Conservation (phyloP, 805 yeast species). For the Saccharomycopsis synnaedendra region DNA sequence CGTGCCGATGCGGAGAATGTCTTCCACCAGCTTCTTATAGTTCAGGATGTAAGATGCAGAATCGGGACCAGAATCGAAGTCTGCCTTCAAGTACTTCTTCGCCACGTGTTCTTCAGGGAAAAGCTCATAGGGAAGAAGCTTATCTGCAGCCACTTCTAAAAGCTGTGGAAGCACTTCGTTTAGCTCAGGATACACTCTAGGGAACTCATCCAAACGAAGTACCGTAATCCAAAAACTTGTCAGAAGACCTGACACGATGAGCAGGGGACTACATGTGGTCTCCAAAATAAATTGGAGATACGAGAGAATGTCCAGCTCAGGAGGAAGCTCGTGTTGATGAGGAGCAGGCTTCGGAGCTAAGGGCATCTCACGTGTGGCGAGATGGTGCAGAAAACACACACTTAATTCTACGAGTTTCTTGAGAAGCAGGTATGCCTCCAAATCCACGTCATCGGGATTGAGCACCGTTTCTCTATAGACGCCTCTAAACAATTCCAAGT, state of each 20-base stretch:
- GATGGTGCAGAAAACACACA: constrained; percentile 50
- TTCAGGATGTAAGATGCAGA: constrained; percentile 63
- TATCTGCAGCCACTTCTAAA: constrained; percentile 64
- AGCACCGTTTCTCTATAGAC: constrained; percentile 47
- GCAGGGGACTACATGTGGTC: constrained; percentile 74
- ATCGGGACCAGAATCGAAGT: constrained; percentile 82
- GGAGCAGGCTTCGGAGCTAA: constrained; percentile 36
- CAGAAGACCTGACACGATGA: constrained; percentile 84
- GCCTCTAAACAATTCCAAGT: constrained; percentile 54
- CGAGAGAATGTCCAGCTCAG: constrained; percentile 47
- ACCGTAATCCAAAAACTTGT: constrained; percentile 92
- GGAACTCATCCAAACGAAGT: constrained; percentile 66
- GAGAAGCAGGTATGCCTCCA: constrained; percentile 63
- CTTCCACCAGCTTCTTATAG: constrained; percentile 78
- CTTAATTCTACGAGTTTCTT: constrained; percentile 92
- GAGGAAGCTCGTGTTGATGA: constrained; percentile 27
- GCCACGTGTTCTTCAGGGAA: constrained; percentile 56
- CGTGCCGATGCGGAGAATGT: constrained; percentile 76
- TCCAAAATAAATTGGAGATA: constrained; percentile 67
- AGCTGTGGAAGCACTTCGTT: constrained; percentile 47
- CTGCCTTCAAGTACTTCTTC: constrained; percentile 61
- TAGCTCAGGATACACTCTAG: constrained; percentile 19
- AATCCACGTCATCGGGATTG: constrained; percentile 66
- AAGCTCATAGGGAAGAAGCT: constrained; percentile 63
- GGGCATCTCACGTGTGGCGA: background rate